Conservation (phyloP, 192 early-diverging fungal genomes). For the Umbelopsis vinacea region DNA sequence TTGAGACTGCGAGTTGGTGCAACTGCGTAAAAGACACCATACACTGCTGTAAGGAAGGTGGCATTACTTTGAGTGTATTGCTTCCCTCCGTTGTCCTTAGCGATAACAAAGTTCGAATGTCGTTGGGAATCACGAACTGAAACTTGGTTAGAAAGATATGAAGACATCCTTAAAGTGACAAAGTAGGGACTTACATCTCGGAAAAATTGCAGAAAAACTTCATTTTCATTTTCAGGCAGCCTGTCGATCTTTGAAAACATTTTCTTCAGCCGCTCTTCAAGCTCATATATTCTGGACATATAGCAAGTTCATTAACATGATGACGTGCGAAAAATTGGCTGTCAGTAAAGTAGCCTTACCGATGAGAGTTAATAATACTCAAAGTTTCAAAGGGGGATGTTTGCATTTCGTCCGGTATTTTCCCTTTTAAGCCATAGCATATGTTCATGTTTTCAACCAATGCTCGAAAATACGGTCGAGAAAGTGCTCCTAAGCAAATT, state of each 20-base stretch:
- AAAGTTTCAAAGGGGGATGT: background rate
- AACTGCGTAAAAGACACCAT: background rate
- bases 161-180: background rate
- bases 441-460: background rate
- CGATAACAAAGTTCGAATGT: background rate
- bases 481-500: background rate
- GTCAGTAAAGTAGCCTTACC: background rate
- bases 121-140: background rate
- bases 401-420: background rate
- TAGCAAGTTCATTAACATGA: background rate
- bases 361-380: background rate
- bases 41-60: background rate
- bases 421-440: background rate
- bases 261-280: background rate
- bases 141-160: background rate
- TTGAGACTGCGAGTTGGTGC: background rate
- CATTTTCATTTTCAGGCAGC: background rate
- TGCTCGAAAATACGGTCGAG: background rate
- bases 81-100: background rate
- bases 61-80: background rate
- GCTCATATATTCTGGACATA: background rate
- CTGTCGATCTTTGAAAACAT: background rate
- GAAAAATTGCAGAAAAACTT: too few species aligned
- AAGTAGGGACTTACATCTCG: too few species aligned
- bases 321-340: background rate